Percentiles rank a stretch among this genome's conserved stretches.
phyloP scores from a whole-genome alignment of 2,329 filamentous ascomycete genomes.

The Fusarium chaquense region DNA sequence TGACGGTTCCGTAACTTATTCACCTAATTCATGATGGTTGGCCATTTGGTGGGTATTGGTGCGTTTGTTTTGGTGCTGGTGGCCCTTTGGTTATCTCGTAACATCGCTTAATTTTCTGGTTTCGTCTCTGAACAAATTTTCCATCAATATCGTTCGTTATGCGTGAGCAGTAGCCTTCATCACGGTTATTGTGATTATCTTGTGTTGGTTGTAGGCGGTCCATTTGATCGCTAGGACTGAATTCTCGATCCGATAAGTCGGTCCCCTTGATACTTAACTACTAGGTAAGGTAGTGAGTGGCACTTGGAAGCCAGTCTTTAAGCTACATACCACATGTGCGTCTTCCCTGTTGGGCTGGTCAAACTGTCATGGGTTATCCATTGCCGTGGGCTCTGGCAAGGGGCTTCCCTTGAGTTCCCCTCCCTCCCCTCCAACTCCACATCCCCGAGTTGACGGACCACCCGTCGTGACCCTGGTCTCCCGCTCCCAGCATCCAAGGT shows the following conservation, averaged over 20 bases:
- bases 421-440: constrained; percentile 44
- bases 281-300: constrained; percentile 24
- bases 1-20: constrained; percentile 14
- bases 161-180: not conserved
- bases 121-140: constrained; percentile 25
- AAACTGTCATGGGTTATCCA: constrained; percentile 41
- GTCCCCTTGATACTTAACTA: constrained; percentile 17
- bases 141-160: constrained; percentile 9
- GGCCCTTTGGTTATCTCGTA: constrained; percentile 35
- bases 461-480: constrained; percentile 47
- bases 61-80: constrained; percentile 17
- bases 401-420: constrained; percentile 37
- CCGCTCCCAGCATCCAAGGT: constrained; percentile 46
- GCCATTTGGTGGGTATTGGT: constrained; percentile 27
- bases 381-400: constrained; percentile 46
- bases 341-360: constrained; percentile 43
- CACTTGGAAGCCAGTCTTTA: constrained; percentile 33
- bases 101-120: constrained; percentile 38
- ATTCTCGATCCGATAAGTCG: constrained; percentile 20
- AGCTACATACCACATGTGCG: constrained; percentile 15
- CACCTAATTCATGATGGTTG: constrained; percentile 27
- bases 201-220: not conserved
- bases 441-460: constrained; percentile 43
- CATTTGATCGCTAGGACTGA: not conserved
- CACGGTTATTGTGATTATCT: not conserved